A percentile compares a stretch with the other conserved stretches of the same genome.
phyloP scores from a whole-genome alignment of 108 stramenopile species.

The Fistulifera pelliculosa region DNA sequence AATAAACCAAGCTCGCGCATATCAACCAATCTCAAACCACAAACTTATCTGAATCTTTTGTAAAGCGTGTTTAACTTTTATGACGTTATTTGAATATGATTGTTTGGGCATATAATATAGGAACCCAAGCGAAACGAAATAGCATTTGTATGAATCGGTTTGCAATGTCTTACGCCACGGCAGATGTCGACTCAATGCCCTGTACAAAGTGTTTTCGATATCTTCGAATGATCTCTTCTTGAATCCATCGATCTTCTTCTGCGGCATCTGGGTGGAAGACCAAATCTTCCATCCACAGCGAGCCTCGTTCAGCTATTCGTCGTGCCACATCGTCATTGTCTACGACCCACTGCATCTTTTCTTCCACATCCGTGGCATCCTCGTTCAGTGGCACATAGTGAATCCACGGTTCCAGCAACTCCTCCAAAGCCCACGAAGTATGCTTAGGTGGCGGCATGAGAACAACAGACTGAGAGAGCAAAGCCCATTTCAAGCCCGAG shows the following conservation, averaged over 20 bases:
- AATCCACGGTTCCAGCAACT: constrained; percentile 58
- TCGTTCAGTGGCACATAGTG: constrained; percentile 69
- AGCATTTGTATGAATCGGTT: too few species aligned
- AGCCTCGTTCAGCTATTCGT: constrained; percentile 55
- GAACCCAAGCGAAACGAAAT: too few species aligned
- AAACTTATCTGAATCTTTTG: too few species aligned
- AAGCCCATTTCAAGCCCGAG: constrained; percentile 65
- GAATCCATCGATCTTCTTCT: constrained; percentile 33
- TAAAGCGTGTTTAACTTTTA: too few species aligned
- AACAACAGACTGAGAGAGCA: constrained; percentile 56
- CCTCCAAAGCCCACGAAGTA: constrained; percentile 75
- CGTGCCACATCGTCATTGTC: constrained; percentile 52
- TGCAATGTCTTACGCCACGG: too few species aligned
- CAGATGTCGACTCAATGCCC: too few species aligned
- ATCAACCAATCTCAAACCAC: too few species aligned
- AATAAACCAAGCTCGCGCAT: too few species aligned
- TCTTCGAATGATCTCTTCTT: constrained; percentile 36
- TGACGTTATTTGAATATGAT: too few species aligned
- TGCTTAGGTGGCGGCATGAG: constrained; percentile 58
- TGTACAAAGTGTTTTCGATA: constrained; percentile 24
- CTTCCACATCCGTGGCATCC: constrained; percentile 50
- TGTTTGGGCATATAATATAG: too few species aligned
- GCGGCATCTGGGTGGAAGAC: constrained; percentile 49
- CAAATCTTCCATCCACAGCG: constrained; percentile 65
- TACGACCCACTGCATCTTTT: constrained; percentile 58